Base-by-base conservation (phyloP, 345 rosid genomes). In the Arabidopsis arenosa region DNA sequence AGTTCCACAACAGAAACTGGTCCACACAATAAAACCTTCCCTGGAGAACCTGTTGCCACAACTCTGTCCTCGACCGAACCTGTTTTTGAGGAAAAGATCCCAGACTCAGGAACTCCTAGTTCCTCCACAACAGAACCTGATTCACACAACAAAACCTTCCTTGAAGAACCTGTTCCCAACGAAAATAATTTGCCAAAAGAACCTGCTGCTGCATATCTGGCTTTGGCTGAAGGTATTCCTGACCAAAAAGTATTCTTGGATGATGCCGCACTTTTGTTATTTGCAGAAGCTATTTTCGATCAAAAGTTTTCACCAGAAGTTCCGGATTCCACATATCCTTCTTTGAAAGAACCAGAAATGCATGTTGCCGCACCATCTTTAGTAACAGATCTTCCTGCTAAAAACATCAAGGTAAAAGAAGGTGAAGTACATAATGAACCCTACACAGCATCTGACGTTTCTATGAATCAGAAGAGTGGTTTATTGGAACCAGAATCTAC, bases 221-320 rank as follows among this genome's bases (percentile, higher is more conserved):
- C 41, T 70, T 76, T 76, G 36, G 63, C 80, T 6, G 75, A 69
- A 69, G 80, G 80, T 53, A 76, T 76, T 53, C 80, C 80, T 12
- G 80, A 76, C 75, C 71, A 76, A 45, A 37, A 76, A 56, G 80
- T 76, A 17, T 76, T 69, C 55, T 63, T 76, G 75, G 80, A 76
- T 28, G 80, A 76, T 70, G 80, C 80, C 1, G 71, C 80, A 70
- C 66, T 76, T 70, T 39, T 76, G 55, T 63, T 74, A 62, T 76
- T 76, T 63, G 80, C 80, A 70, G 80, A 76, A 76, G 80, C 80
- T 44, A 70, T 76, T 23, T 76, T 76, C 23, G 80, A 55, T 47
- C 66, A 69, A 28, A 76, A 76, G 80, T 69, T 76, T 71, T 76
- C 80, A 11, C 80, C 80, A 70, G 80, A 76, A 45, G 65, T 52